These are phyloP conservation scores for Chytriomyces sp. DNA, from an alignment of 192 early-diverging fungal species.

Conservation along the genomic window DNA sequence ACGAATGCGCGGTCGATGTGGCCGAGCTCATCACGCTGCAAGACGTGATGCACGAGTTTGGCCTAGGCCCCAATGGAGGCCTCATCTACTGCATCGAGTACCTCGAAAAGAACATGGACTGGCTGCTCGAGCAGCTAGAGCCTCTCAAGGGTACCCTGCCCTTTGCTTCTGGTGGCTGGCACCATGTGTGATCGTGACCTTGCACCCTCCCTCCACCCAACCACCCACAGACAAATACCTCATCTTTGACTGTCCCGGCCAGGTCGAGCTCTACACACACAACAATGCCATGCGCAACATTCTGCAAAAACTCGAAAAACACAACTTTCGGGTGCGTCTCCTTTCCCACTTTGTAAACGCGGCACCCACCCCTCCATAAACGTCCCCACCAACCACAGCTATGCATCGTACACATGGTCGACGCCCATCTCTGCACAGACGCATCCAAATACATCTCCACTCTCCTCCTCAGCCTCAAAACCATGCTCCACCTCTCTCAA, in stretches of 20 bases:
- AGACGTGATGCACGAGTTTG: conserved; percentile 54
- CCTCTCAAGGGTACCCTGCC: conserved; percentile 38
- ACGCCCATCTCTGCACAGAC: conserved; percentile 80
- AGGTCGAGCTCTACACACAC: conserved; percentile 64
- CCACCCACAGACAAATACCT: conserved; percentile 50
- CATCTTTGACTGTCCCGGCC: conserved; percentile 60
- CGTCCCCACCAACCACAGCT: conserved; percentile 46
- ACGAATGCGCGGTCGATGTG: conserved; percentile 52
- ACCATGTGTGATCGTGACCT: background rate
- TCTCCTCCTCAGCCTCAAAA: conserved; percentile 81
- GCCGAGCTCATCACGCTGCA: conserved; percentile 56
- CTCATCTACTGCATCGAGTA: conserved; percentile 68
- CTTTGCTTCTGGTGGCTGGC: background rate
- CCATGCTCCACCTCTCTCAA: conserved; percentile 61
- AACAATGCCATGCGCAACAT: conserved; percentile 81
- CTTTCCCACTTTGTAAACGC: conserved; percentile 59
- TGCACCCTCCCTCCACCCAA: background rate
- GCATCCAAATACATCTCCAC: conserved; percentile 92
- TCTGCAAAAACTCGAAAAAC: conserved; percentile 62
- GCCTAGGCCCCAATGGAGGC: conserved; percentile 62
- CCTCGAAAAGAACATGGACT: conserved; percentile 63
- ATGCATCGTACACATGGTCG: conserved; percentile 82
- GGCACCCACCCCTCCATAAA: conserved; percentile 62
- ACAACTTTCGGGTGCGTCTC: conserved; percentile 66
- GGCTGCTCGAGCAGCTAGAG: conserved; percentile 49